These are phyloP conservation scores for Pythium apleroticum DNA, from an alignment of 352 stramenopile species.

Conservation along the genomic window DNA sequence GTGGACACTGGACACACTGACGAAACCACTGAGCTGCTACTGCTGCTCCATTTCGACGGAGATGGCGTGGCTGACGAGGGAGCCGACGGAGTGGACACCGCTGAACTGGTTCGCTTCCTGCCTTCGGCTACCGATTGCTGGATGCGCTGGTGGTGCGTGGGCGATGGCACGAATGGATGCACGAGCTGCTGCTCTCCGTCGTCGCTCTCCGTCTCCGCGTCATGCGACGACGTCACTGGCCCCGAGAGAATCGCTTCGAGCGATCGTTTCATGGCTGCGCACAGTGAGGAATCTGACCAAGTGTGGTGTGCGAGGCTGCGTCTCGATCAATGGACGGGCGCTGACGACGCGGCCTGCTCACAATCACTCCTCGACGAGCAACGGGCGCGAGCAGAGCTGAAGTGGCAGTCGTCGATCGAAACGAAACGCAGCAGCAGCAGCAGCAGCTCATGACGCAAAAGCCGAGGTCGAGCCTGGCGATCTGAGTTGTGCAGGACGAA, in stretches of 20 bases:
- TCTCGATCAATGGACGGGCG: not conserved
- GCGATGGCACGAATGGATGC: conserved; percentile 16
- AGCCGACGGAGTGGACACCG: not conserved
- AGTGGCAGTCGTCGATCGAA: conserved; percentile 5
- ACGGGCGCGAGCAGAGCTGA: conserved; percentile 7
- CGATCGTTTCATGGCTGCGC: conserved; percentile 24
- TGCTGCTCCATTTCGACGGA: not conserved
- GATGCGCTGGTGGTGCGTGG: not conserved
- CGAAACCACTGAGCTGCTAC: not conserved
- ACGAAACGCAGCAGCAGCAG: conserved; percentile 1
- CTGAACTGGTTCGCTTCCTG: not conserved
- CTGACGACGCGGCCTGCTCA: not conserved
- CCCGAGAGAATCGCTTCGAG: conserved; percentile 15
- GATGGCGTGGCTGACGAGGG: not conserved
- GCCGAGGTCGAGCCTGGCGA: conserved; percentile 3
- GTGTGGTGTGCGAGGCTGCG: not conserved
- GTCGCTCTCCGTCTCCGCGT: conserved; percentile 1
- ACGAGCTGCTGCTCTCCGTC: conserved; percentile 14
- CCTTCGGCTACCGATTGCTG: not conserved
- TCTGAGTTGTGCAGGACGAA: conserved; percentile 27
- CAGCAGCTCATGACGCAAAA: not conserved
- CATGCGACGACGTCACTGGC: not conserved
- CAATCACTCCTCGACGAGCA: conserved; percentile 3
- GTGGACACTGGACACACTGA: conserved; percentile 13
- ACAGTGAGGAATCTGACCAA: not conserved